Conservation (phyloP, 2,329 filamentous ascomycete genomes). For the Fusarium coffeatum region DNA sequence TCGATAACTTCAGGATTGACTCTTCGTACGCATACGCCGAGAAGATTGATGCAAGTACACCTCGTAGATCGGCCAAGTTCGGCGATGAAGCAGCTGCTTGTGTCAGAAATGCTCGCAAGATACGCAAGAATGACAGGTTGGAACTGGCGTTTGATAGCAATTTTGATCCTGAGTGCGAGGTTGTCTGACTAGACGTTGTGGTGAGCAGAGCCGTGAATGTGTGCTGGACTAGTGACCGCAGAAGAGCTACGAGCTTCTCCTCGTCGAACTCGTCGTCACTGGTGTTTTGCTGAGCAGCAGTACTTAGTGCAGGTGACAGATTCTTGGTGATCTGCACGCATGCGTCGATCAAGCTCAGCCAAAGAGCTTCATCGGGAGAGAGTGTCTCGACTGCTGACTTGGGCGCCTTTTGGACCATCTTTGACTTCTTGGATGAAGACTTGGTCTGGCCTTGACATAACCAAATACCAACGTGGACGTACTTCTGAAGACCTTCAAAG, state of each 20-base stretch:
- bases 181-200: constrained; percentile 70
- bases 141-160: constrained; percentile 55
- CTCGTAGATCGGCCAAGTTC: constrained; percentile 85
- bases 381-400: constrained; percentile 57
- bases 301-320: constrained; percentile 67
- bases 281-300: constrained; percentile 45
- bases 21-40: constrained; percentile 96
- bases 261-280: constrained; percentile 59
- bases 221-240: constrained; percentile 86
- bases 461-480: constrained; percentile 94
- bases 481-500: constrained; percentile 84
- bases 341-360: constrained; percentile 70
- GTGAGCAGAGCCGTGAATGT: constrained; percentile 88
- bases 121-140: constrained; percentile 84
- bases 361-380: constrained; percentile 66
- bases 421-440: constrained; percentile 58
- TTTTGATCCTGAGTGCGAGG: constrained; percentile 50
- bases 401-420: constrained; percentile 64
- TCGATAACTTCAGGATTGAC: constrained; percentile 86
- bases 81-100: constrained; percentile 85
- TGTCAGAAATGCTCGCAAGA: constrained; percentile 88
- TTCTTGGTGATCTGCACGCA: constrained; percentile 73
- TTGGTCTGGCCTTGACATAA: constrained; percentile 88
- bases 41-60: constrained; percentile 89
- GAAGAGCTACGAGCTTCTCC: constrained; percentile 71